phyloP scores from a whole-genome alignment of 116 monocot genomes.

The Papilionanthe hybrid region DNA sequence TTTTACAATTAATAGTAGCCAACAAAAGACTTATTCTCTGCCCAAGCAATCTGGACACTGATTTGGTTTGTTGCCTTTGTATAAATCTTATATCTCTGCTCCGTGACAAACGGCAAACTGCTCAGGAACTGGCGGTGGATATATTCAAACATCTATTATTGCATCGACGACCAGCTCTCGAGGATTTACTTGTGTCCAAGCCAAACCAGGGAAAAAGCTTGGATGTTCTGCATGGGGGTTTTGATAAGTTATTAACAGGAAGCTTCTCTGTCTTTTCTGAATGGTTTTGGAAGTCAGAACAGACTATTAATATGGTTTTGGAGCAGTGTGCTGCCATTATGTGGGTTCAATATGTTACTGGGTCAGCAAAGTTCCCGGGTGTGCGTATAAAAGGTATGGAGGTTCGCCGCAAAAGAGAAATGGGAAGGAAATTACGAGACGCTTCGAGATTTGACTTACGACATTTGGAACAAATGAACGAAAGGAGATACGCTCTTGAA shows the following conservation, averaged over 20 bases:
- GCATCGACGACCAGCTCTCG: slow-evolving; percentile 73
- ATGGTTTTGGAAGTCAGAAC: slow-evolving; percentile 75
- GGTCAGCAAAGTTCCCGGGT: slow-evolving; percentile 85
- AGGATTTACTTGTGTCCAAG: slow-evolving; percentile 84
- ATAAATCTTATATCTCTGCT: slow-evolving; percentile 88
- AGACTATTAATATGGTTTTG: slow-evolving; percentile 61
- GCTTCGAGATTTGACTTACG: slow-evolving; percentile 56
- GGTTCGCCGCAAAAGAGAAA: slow-evolving; percentile 80
- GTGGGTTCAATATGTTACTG: slow-evolving; percentile 80
- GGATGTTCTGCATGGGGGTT: slow-evolving; percentile 85
- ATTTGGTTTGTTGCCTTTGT: slow-evolving; percentile 90
- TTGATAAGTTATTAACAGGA: slow-evolving; percentile 90
- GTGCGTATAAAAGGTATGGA: slow-evolving; percentile 94
- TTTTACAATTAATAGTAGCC: slow-evolving; percentile 80
- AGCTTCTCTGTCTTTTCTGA: slow-evolving; percentile 61
- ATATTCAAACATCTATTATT: slow-evolving; percentile 73
- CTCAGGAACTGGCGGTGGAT: slow-evolving; percentile 63
- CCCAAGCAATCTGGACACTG: slow-evolving; percentile 88
- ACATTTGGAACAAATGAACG: slow-evolving; percentile 76
- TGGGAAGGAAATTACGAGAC: slow-evolving; percentile 70
- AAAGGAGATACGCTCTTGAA: slow-evolving; percentile 78
- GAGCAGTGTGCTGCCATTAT: slow-evolving; percentile 89
- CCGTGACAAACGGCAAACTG: slow-evolving; percentile 56
- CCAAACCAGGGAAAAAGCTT: slow-evolving; percentile 60
- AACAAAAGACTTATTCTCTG: slow-evolving; percentile 87